These are phyloP conservation scores for Rhodofomes roseus DNA, from an alignment of 1,284 basidiomycete species.

Conservation along the genomic window DNA sequence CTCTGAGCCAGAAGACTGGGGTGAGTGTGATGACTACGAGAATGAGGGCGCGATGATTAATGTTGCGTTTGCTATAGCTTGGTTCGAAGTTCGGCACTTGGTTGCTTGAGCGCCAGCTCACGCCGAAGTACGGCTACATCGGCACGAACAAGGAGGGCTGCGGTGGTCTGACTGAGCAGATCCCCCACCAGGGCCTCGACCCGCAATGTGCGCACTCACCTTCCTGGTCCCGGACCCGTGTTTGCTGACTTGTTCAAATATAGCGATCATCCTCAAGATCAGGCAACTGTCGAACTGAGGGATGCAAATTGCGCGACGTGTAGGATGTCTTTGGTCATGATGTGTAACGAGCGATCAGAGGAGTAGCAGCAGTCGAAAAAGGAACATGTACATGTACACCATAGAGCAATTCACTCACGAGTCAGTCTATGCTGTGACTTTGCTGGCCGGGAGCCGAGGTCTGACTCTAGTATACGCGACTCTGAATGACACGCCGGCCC, in stretches of 20 bases:
- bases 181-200: conserved; percentile 71
- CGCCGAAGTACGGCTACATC: conserved; percentile 79
- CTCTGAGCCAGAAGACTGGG: conserved; percentile 84
- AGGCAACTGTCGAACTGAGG: conserved; percentile 40
- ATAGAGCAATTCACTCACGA: neutral
- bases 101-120: conserved; percentile 76
- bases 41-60: neutral
- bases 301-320: neutral
- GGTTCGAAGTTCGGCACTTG: conserved; percentile 81
- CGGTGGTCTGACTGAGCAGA: conserved; percentile 80
- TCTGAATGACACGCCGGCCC: too few species aligned
- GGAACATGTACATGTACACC: neutral
- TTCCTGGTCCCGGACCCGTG: neutral
- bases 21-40: conserved; percentile 34
- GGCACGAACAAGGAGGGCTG: conserved; percentile 80
- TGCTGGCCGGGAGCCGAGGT: too few species aligned
- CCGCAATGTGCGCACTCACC: conserved; percentile 48
- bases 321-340: neutral
- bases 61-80: conserved; percentile 39
- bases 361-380: neutral
- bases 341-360: neutral
- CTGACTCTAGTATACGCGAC: too few species aligned
- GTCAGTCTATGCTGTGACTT: neutral
- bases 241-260: conserved; percentile 14
- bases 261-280: conserved; percentile 69